Evolutionary conservation across 768 basidiomycete species (phyloP).

Genomic region (Amanita polypyramis): DNA sequence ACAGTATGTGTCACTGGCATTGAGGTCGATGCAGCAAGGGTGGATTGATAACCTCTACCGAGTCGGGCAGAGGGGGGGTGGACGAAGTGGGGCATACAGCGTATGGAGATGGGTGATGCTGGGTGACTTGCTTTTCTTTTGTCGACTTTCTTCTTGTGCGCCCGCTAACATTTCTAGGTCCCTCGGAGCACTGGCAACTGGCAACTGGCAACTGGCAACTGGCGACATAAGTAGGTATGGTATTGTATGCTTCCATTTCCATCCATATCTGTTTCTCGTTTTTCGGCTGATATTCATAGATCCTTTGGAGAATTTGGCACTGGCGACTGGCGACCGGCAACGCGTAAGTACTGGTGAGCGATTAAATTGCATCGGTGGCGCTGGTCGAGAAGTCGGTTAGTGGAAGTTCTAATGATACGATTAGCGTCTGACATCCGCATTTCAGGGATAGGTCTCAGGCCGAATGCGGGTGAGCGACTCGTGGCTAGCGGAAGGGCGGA

Average conservation of each 20-base stretch:
- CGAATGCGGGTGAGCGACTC: neutral
- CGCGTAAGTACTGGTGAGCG: neutral
- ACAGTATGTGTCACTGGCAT: no score
- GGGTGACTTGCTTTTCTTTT: neutral
- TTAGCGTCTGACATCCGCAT: no score
- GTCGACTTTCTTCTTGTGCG: neutral
- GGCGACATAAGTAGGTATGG: neutral
- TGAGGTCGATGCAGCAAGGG: no score
- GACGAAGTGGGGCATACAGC: neutral
- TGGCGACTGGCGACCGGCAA: slow-evolving; percentile 1
- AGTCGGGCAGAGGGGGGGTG: no score
- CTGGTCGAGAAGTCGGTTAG: no score
- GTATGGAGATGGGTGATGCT: neutral
- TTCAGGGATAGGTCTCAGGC: neutral
- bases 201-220: neutral
- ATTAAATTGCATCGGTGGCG: no score
- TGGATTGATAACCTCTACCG: no score
- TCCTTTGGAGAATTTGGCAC: neutral
- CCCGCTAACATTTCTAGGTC: neutral
- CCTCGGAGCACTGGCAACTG: neutral
- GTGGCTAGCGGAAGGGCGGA: neutral
- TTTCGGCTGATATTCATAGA: neutral
- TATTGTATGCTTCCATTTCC: no score
- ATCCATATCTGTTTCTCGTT: neutral
- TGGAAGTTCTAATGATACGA: no score